phyloP scores from a whole-genome alignment of 2,329 filamentous ascomycete genomes.

The Curvularia sp. region DNA sequence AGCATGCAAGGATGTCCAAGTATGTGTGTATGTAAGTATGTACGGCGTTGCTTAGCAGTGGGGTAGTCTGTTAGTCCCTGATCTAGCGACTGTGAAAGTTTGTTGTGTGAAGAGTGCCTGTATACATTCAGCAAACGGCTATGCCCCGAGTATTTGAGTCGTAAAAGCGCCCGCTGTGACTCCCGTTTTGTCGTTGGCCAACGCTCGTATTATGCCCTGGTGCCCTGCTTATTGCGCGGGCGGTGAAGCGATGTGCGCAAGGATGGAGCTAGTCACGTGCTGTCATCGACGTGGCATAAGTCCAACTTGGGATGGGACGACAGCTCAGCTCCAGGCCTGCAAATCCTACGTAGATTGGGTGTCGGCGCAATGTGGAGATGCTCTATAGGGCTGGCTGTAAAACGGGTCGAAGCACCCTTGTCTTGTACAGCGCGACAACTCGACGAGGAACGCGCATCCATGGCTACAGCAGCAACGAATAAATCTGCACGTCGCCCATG shows the following conservation, averaged over 20 bases:
- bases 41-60: neutral
- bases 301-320: constrained; percentile 1
- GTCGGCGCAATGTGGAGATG: neutral
- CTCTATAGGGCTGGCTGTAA: neutral
- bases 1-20: constrained; percentile 14
- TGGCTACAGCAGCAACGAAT: neutral
- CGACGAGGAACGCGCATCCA: neutral
- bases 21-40: constrained; percentile 14
- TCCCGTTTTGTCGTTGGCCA: constrained; percentile 1
- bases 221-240: constrained; percentile 21
- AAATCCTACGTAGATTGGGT: neutral
- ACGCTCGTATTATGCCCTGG: constrained; percentile 5
- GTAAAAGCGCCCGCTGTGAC: constrained; percentile 1
- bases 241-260: constrained; percentile 26
- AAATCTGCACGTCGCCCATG: neutral
- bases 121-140: constrained; percentile 9
- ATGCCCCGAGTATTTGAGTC: constrained; percentile 2
- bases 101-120: constrained; percentile 4
- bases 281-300: constrained; percentile 13
- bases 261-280: constrained; percentile 23
- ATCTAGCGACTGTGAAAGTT: constrained; percentile 3
- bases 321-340: neutral
- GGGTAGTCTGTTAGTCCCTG: constrained; percentile 1
- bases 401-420: neutral
- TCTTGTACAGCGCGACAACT: constrained; percentile 2